Evolutionary conservation across 768 basidiomycete species (phyloP).

Genomic region (Leccinum disarticulatum): DNA sequence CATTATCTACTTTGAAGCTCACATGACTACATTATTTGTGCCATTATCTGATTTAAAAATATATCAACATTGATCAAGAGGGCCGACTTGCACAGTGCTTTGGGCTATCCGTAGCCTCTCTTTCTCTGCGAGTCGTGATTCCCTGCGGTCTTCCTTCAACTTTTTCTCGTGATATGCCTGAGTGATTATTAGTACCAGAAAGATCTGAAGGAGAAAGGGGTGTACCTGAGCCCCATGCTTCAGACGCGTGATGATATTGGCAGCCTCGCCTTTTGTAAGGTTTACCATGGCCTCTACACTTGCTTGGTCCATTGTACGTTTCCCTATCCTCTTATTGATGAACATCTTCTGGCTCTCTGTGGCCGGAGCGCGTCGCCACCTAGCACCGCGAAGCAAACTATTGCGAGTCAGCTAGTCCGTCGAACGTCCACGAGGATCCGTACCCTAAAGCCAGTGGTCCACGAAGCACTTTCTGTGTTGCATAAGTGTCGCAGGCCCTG

Average conservation of each 20-base stretch:
- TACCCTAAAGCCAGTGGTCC: conserved; percentile 54
- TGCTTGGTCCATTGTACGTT: conserved; percentile 23
- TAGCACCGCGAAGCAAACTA: conserved; percentile 62
- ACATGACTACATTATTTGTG: not conserved
- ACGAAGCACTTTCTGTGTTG: conserved; percentile 50
- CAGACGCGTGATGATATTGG: conserved; percentile 72
- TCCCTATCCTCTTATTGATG: conserved; percentile 52
- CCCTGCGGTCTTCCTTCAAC: conserved; percentile 40
- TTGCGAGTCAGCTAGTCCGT: conserved; percentile 3
- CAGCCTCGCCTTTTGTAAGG: conserved; percentile 78
- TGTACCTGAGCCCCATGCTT: conserved; percentile 73
- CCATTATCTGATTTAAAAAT: not conserved
- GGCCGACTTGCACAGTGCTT: conserved; percentile 63
- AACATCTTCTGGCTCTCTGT: conserved; percentile 59
- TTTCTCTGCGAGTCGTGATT: conserved; percentile 37
- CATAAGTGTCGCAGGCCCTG: conserved; percentile 70
- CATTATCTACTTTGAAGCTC: conserved; percentile 39
- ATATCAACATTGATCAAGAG: conserved; percentile 30
- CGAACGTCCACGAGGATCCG: conserved; percentile 7
- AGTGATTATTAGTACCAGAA: not conserved
- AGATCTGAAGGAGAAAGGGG: conserved; percentile 5
- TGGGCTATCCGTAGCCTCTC: conserved; percentile 52
- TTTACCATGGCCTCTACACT: conserved; percentile 32
- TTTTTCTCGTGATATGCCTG: conserved; percentile 61
- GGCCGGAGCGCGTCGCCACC: conserved; percentile 65